phyloP scores from a whole-genome alignment of 2,329 filamentous ascomycete species.

The Sarocladium strictum region DNA sequence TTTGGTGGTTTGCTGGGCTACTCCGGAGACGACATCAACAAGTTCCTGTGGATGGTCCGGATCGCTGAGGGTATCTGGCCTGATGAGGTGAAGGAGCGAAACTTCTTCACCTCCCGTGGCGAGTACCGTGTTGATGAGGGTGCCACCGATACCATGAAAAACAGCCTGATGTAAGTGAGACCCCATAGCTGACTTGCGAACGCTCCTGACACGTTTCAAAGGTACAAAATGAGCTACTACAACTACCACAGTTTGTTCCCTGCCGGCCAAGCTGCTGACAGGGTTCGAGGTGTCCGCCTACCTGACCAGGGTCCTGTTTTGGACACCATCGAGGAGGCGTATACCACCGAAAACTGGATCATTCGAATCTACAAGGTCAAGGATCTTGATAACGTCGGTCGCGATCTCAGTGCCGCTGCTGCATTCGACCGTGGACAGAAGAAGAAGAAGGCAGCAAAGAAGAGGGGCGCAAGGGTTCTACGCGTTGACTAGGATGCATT shows the following conservation, averaged over 20 bases:
- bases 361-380: conserved; percentile 99
- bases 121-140: conserved; percentile 94
- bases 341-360: conserved; percentile 99
- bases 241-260: conserved; percentile 94
- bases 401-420: conserved; percentile 67
- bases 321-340: conserved; percentile 89
- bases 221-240: conserved; percentile 99
- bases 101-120: conserved; percentile 89
- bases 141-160: conserved; percentile 95
- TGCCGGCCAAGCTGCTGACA: conserved; percentile 80
- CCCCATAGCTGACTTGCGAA: conserved; percentile 18
- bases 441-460: conserved; percentile 73
- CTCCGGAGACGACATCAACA: conserved; percentile 98
- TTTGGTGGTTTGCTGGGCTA: conserved; percentile 95
- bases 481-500: conserved; percentile 56
- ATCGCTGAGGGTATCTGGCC: conserved; percentile 99
- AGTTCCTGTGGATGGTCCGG: conserved; percentile 99
- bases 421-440: conserved; percentile 75
- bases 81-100: conserved; percentile 95
- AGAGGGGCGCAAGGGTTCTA: conserved; percentile 64
- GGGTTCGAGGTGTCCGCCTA: conserved; percentile 74
- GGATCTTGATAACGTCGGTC: conserved; percentile 91
- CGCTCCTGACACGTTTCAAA: conserved; percentile 27
- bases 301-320: conserved; percentile 83
- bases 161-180: conserved; percentile 86